Base-by-base conservation (phyloP, 2,329 filamentous ascomycete genomes). In the Fusarium graminum region DNA sequence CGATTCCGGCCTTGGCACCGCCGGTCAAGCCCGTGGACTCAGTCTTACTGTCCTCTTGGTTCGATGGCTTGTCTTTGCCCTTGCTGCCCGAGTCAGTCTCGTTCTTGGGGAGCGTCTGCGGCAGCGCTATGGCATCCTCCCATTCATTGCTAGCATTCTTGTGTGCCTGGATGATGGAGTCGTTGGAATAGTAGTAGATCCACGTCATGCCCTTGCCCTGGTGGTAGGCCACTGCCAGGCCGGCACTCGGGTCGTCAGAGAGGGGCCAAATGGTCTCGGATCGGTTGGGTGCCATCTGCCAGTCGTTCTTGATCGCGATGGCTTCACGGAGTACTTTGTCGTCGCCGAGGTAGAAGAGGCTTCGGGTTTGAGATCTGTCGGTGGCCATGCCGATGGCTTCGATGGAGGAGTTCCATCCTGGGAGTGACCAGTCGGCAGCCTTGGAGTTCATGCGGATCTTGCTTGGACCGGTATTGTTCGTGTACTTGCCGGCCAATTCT, bases 161-260 rank as follows among this genome's bases (percentile, higher is more conserved):
- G 10, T 51, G 26, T 13, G 47, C 47, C 14, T 51, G 47, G 4
- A 51, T 19, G 6, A 51, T 51, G 3, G 47, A 41, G 5, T 30
- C 17, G 19, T 51, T 51, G 16, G 47, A 51, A 36, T 36, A 51
- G 36, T 51, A 51, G 26, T 51, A 51, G 4, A 51, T 51, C 47
- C 47, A 51, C 11, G 47, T 51, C 26, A 19, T 42, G 36, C 47
- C 47, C 14, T 22, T 19, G 2, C 17, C 11, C 19, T 51, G 47
- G 12, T 41, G 14, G 8, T 51, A 51, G 3, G 47, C 26, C 16
- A 51, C 47, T 14, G 47, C 47, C 7, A 51, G 19, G 14, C 28
- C 36, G 3, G 17, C 17, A 26, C 47, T 42, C 5, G 47, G 36
- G 10, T 22, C 7, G 25, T 51, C 47, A 4, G 47, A 17, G 4